Percentiles rank a stretch among this genome's conserved stretches.
phyloP scores from a whole-genome alignment of 2,329 filamentous ascomycete genomes.

The Graphium sp. region DNA sequence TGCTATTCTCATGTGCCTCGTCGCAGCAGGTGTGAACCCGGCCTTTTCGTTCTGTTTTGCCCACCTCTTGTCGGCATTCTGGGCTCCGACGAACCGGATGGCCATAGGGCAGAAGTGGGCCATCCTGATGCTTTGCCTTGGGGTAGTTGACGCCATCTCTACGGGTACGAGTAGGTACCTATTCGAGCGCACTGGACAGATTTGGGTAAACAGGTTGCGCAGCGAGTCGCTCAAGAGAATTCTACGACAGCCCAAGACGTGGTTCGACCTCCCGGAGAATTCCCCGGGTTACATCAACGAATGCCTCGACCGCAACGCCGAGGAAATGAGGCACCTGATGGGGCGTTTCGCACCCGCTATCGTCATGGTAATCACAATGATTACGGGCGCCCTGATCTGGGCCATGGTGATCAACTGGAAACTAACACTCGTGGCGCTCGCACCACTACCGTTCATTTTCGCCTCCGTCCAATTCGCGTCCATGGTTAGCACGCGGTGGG shows the following conservation, averaged over 20 bases:
- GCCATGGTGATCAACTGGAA: conserved; percentile 62
- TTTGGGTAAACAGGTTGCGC: conserved; percentile 62
- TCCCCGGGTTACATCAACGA: conserved; percentile 44
- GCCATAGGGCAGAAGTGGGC: conserved; percentile 47
- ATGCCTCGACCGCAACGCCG: conserved; percentile 63
- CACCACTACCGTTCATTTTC: conserved; percentile 51
- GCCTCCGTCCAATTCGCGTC: conserved; percentile 49
- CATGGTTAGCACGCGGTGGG: conserved; percentile 52
- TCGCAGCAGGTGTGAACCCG: conserved; percentile 52
- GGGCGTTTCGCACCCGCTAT: conserved; percentile 60
- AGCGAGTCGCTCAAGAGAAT: conserved; percentile 50
- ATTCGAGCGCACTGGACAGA: conserved; percentile 54
- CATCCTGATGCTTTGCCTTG: conserved; percentile 49
- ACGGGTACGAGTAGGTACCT: conserved; percentile 53
- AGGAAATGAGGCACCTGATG: conserved; percentile 74
- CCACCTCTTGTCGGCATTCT: conserved; percentile 55
- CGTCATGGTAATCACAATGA: conserved; percentile 50
- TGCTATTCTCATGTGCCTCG: conserved; percentile 42
- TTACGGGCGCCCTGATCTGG: conserved; percentile 56
- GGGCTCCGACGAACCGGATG: conserved; percentile 26
- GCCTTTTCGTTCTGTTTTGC: conserved; percentile 64
- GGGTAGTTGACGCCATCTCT: conserved; percentile 46
- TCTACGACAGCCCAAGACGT: conserved; percentile 57
- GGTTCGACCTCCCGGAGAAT: conserved; percentile 60
- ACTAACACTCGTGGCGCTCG: conserved; percentile 60